Base-by-base conservation (phyloP, 331 rosid species). In the Spiraea crenata region DNA sequence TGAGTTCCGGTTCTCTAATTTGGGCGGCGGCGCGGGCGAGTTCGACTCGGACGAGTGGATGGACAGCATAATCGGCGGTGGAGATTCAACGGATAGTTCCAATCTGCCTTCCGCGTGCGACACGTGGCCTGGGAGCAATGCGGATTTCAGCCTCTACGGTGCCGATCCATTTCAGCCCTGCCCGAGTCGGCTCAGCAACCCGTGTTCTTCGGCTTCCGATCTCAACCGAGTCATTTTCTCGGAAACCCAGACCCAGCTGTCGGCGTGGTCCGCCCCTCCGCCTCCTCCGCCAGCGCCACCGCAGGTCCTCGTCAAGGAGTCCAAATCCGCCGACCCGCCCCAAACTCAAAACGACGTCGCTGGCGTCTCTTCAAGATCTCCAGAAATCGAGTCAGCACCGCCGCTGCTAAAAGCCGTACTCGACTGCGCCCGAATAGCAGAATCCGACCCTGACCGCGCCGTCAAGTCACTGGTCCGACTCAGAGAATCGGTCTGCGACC, bases 21-120 rank as follows among this genome's bases (percentile, higher is more conserved):
- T 88, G 67, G 79, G 80, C 10, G 76, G 82, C n/a, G 85, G 82
- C 2, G 73, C 83, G 4, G 86, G 80, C 52, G 98, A 92, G 79
- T 90, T 92, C 78, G 96, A 88, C 76, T 85, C 96, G 20, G 96
- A 87, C 57, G 96, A 89, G 81, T 89, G 96, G 96, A 88, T 89
- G 90, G 93, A 93, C 66, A 82, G 89, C 47, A 58, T 90, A 46
- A 90, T 88, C 76, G 91, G 83, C 52, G 86, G 86, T 65, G 82
- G 87, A 44, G 87, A 86, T 79, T 87, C 91, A 78, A 86, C 92
- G 81, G 85, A 88, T 80, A 85, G 93, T 85, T 79, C 90, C 12
- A 85, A 77, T 52, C 84, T 85, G 6, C 90, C 93, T 3, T 77
- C 89, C 49, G 85, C 77, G 16, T 83, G 86, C 42, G 84, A 83